These are phyloP conservation scores for Vicia sativa DNA, from an alignment of 306 rosid species.

Conservation along the genomic window DNA sequence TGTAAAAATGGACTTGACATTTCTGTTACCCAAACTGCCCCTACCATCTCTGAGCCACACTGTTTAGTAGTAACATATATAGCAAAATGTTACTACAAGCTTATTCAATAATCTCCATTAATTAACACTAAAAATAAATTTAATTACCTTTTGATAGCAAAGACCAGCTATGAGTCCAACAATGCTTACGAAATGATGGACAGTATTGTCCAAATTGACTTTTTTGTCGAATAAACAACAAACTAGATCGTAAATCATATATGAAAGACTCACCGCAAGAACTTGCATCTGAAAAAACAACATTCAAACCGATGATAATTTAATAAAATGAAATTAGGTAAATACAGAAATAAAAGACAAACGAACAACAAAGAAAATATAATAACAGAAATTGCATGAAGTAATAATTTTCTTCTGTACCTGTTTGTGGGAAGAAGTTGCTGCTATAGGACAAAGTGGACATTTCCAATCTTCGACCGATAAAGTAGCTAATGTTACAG, in stretches of 20 bases:
- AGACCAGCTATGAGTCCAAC: conserved; percentile 73
- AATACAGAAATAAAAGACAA: too few species aligned
- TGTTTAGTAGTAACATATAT: conserved; percentile 17
- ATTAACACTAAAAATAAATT: not conserved
- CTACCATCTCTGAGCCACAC: conserved; percentile 87
- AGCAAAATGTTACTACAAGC: not conserved
- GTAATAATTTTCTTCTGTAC: too few species aligned
- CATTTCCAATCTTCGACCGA: conserved; percentile 74
- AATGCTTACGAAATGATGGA: conserved; percentile 85
- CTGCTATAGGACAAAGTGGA: conserved; percentile 66
- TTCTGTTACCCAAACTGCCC: conserved; percentile 78
- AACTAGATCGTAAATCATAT: conserved; percentile 68
- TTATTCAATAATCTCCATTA: not conserved
- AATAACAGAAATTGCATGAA: too few species aligned
- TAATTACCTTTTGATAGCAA: conserved; percentile 64
- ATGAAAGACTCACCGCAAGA: conserved; percentile 68
- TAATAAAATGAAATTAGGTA: too few species aligned
- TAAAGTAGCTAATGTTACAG: conserved; percentile 65
- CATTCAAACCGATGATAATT: not conserved
- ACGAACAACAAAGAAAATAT: too few species aligned
- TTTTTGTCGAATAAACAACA: conserved; percentile 73
- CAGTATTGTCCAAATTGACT: conserved; percentile 56
- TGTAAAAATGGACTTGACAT: conserved; percentile 91
- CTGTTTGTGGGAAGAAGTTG: conserved; percentile 63
- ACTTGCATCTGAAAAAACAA: conserved; percentile 56